Evolutionary conservation across 305 asterid species (phyloP).

Genomic region (Fraxinus ornus): DNA sequence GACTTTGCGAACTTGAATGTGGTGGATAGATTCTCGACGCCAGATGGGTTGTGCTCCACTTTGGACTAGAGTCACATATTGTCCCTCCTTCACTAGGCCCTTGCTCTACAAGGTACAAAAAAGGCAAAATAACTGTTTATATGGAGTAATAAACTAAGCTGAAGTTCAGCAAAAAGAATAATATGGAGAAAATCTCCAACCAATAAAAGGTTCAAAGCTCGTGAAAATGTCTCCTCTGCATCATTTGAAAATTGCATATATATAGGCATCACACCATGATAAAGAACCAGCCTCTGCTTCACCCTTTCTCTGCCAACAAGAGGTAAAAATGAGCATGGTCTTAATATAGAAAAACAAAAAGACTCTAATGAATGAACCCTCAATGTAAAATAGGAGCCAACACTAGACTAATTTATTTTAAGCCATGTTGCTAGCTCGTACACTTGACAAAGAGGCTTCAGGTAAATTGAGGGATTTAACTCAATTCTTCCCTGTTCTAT

Average conservation of each 20-base stretch:
- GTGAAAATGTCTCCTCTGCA: conserved; percentile 74
- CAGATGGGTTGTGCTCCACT: conserved; percentile 98
- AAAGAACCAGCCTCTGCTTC: conserved; percentile 80
- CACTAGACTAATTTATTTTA: background rate
- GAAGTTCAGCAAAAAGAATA: background rate
- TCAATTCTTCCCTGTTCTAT: background rate
- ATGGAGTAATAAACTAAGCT: background rate
- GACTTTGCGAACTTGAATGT: conserved; percentile 79
- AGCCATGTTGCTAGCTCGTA: background rate
- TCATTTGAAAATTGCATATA: conserved; percentile 71
- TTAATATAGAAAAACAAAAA: background rate
- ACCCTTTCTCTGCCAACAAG: conserved; percentile 64
- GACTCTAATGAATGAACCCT: background rate
- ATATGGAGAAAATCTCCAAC: conserved; percentile 33
- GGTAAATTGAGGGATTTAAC: background rate
- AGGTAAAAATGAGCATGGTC: background rate
- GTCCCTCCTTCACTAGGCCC: conserved; percentile 70
- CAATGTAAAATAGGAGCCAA: background rate
- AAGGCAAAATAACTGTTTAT: background rate
- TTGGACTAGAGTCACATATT: conserved; percentile 86
- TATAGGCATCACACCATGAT: conserved; percentile 89
- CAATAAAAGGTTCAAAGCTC: conserved; percentile 68
- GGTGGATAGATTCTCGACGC: conserved; percentile 86
- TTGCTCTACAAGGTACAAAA: conserved; percentile 46
- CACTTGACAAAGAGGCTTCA: background rate